A percentile compares a stretch with the other conserved stretches of the same genome.
phyloP scores from a whole-genome alignment of 1,139 yeast genomes.

The Hyphopichia wangnamkhiaoensis region DNA sequence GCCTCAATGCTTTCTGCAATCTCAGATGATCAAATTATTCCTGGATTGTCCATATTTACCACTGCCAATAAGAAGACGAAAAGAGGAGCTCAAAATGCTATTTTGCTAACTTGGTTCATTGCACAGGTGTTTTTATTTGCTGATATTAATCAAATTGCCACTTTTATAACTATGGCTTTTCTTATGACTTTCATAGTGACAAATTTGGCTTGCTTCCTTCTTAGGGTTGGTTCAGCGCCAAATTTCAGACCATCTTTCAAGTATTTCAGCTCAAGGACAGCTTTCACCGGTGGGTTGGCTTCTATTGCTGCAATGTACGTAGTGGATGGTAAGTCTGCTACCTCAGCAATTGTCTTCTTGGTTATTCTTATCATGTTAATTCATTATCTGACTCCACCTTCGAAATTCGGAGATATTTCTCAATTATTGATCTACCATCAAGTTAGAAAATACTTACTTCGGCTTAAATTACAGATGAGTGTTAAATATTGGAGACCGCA shows the following conservation, averaged over 20 bases:
- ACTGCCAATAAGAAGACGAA: slow-evolving; percentile 50
- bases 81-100: slow-evolving; percentile 46
- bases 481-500: slow-evolving; percentile 99
- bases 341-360: slow-evolving; percentile 68
- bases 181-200: slow-evolving; percentile 93
- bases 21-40: slow-evolving; percentile 81
- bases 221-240: slow-evolving; percentile 90
- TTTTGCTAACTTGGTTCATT: slow-evolving; percentile 73
- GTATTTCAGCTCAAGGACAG: slow-evolving; percentile 81
- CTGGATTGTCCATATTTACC: slow-evolving; percentile 66
- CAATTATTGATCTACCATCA: slow-evolving; percentile 93
- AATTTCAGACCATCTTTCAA: slow-evolving; percentile 93
- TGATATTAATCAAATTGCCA: slow-evolving; percentile 91
- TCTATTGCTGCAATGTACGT: slow-evolving; percentile 87
- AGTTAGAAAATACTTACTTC: slow-evolving; percentile 81
- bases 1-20: slow-evolving; percentile 89
- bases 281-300: slow-evolving; percentile 67
- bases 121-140: slow-evolving; percentile 85
- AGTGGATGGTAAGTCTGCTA: slow-evolving; percentile 88
- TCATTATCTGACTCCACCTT: slow-evolving; percentile 90
- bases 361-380: slow-evolving; percentile 69
- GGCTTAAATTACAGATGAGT: slow-evolving; percentile 80
- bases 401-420: slow-evolving; percentile 97
- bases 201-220: slow-evolving; percentile 85
- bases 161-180: slow-evolving; percentile 94